Conservation (phyloP, 495 filamentous ascomycete species). For the Hypoxylon fragiforme region DNA sequence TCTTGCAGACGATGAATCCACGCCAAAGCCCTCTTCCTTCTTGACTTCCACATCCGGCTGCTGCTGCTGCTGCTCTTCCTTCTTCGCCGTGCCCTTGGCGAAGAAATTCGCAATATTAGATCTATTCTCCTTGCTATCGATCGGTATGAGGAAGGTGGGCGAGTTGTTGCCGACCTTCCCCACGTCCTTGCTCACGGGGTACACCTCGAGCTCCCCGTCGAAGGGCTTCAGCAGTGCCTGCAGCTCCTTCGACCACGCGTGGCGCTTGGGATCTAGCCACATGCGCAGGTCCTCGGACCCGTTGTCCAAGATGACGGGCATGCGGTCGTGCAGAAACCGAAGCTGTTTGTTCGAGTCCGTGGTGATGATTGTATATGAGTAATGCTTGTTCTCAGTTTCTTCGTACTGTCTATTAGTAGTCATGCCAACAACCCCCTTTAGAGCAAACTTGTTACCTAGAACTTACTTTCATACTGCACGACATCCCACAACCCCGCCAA, state of each 20-base stretch:
- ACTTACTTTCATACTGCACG: constrained; percentile 73
- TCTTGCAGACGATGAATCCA: constrained; percentile 29
- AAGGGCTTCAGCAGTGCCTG: constrained; percentile 78
- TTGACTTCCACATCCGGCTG: constrained; percentile 36
- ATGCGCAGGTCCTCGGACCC: constrained; percentile 67
- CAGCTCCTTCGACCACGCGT: constrained; percentile 76
- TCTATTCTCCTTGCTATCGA: constrained; percentile 84
- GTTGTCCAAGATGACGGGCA: constrained; percentile 90
- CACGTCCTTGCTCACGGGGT: constrained; percentile 84
- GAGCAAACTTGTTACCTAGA: too few species aligned
- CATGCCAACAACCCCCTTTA: too few species aligned
- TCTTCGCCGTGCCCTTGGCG: constrained; percentile 47
- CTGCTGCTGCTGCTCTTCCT: constrained; percentile 13
- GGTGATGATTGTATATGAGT: constrained; percentile 91
- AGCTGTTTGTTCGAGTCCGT: constrained; percentile 79
- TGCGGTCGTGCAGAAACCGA: constrained; percentile 85
- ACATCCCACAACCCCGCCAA: constrained; percentile 94
- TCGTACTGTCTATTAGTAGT: constrained; percentile 32
- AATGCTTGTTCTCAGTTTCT: constrained; percentile 63
- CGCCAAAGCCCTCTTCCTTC: constrained; percentile 30
- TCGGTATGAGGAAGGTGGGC: constrained; percentile 76
- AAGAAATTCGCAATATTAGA: constrained; percentile 94
- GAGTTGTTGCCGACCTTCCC: constrained; percentile 96
- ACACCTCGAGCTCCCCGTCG: constrained; percentile 77
- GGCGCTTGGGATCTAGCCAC: constrained; percentile 78